phyloP scores from a whole-genome alignment of 345 rosid genomes.

The Gossypium thurberi region DNA sequence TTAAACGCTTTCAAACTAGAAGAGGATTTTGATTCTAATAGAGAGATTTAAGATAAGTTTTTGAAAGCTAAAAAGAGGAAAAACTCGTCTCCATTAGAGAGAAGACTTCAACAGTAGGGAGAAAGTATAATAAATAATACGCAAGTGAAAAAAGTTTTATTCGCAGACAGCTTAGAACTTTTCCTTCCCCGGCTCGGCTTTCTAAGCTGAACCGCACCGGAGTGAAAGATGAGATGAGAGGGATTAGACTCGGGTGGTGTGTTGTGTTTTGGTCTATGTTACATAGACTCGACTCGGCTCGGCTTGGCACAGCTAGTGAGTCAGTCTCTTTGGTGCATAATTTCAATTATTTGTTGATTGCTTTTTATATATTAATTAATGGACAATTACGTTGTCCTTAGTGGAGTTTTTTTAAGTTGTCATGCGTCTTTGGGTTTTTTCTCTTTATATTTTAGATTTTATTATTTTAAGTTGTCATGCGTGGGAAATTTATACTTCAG shows the following conservation, averaged over 20 bases:
- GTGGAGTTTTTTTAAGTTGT: too few relatives aligned
- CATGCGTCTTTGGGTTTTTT: too few relatives aligned
- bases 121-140: not conserved
- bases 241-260: not conserved
- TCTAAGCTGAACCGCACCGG: not conserved
- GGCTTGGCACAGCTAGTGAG: not conserved
- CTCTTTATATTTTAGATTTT: too few relatives aligned
- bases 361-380: too few relatives aligned
- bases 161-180: not conserved
- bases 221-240: not conserved
- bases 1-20: not conserved
- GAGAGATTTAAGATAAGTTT: not conserved
- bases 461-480: too few relatives aligned
- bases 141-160: not conserved
- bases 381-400: too few relatives aligned
- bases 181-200: not conserved
- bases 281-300: not conserved
- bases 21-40: not conserved
- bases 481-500: too few relatives aligned
- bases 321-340: too few relatives aligned
- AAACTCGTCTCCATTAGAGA: conserved; percentile 9
- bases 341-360: too few relatives aligned
- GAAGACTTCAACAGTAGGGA: not conserved
- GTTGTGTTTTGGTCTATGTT: not conserved
- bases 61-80: not conserved